phyloP scores from a whole-genome alignment of 2,329 filamentous ascomycete genomes.

The Penicillium expansum region DNA sequence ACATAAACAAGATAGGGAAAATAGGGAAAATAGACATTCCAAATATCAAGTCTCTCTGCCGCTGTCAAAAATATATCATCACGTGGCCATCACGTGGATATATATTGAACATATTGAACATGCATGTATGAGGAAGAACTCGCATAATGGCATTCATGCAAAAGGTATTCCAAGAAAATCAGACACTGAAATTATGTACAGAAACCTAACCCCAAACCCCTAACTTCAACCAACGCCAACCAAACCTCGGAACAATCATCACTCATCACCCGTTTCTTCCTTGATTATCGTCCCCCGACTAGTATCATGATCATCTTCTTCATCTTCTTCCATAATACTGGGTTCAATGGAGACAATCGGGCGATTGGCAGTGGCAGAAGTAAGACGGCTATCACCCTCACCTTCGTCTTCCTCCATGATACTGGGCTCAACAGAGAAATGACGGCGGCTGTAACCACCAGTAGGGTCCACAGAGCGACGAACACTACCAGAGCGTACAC shows the following conservation, averaged over 20 bases:
- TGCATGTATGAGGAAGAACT: background rate
- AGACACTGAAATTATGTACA: conserved; percentile 15
- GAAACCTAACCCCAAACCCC: conserved; percentile 3
- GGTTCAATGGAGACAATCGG: conserved; percentile 32
- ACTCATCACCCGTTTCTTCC: conserved; percentile 31
- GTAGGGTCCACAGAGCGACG: conserved; percentile 34
- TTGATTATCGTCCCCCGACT: conserved; percentile 35
- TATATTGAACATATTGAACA: background rate
- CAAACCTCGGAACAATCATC: conserved; percentile 18
- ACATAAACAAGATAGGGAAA: background rate
- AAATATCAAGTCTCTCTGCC: background rate
- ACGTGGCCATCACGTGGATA: conserved; percentile 9
- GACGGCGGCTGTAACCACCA: conserved; percentile 22
- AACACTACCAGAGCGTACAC: conserved; percentile 30
- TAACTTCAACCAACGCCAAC: conserved; percentile 16
- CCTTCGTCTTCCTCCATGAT: conserved; percentile 40
- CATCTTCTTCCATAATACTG: conserved; percentile 41
- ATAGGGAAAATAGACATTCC: background rate
- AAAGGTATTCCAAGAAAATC: conserved; percentile 2
- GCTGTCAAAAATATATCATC: conserved; percentile 2
- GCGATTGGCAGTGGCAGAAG: conserved; percentile 24
- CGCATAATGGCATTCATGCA: background rate
- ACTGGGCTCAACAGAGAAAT: conserved; percentile 36
- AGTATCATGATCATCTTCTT: conserved; percentile 34
- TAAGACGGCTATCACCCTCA: conserved; percentile 30